Percentiles rank a stretch among this genome's conserved stretches.
Evolutionary conservation across 257 asterid genomes (phyloP).

Genomic region (Solanum gandarillasii): DNA sequence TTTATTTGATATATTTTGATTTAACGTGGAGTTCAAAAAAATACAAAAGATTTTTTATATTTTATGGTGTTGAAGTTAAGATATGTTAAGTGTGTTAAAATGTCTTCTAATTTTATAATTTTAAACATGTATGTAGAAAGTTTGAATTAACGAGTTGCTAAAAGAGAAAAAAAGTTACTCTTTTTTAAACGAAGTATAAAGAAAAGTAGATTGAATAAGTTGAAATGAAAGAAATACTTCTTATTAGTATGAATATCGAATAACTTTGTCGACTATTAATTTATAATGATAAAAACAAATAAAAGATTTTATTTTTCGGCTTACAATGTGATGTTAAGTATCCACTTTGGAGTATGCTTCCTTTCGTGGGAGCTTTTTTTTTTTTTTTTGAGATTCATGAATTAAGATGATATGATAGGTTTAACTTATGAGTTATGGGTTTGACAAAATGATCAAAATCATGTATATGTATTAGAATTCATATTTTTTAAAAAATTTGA

Average conservation of each 20-base stretch:
- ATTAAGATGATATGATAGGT: not conserved
- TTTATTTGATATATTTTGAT: too few species aligned
- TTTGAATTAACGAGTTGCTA: not conserved
- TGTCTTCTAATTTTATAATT: too few species aligned
- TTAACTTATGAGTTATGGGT: not conserved
- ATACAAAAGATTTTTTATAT: too few species aligned
- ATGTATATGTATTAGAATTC: not conserved
- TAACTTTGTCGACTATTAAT: not conserved
- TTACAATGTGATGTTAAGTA: not conserved
- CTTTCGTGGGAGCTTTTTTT: too few species aligned
- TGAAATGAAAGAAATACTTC: not conserved
- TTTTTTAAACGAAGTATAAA: not conserved
- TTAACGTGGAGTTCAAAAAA: too few species aligned
- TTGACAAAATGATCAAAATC: not conserved
- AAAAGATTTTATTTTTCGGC: not conserved
- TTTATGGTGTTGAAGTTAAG: too few species aligned
- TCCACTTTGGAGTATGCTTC: not conserved
- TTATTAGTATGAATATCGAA: not conserved
- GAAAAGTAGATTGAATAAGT: not conserved
- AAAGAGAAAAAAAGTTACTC: too few species aligned
- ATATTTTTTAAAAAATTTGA: fast-evolving
- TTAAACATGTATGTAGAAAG: too few species aligned
- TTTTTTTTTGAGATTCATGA: not conserved
- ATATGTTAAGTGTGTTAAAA: too few species aligned
- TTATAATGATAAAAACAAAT: not conserved